Base-by-base conservation (phyloP, 75 land plant species). In the Pinus tabuliformis region DNA sequence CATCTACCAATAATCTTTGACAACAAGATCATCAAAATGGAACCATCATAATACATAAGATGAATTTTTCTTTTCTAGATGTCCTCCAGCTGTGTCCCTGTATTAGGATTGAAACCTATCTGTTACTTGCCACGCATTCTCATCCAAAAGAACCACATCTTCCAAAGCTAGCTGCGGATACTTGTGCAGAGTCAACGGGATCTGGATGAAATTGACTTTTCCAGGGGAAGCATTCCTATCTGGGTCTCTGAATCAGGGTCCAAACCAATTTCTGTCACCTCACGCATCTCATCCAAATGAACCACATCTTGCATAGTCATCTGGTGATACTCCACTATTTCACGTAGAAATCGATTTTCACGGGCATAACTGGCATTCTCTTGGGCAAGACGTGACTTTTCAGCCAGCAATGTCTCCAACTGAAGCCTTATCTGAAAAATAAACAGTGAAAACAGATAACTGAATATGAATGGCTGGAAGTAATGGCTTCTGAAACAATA, bases 361-460 rank as follows among this genome's bases (percentile, higher is more conserved):
- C 97, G 80, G 0, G 94, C 90, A 72, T 89, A 92, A 22, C 81
- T 65, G 5, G 92, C 91, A 49, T 94, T 91, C 76, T 94, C 97
- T 81, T 94, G 87, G 0, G 93, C 95, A 62, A 94, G 79, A 1
- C 95, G 81, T 22, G 89, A 88, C 80, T 94, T 94, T 82, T 94
- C 97, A 3, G 97, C 94, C 80, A 94, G 84, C 33, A 94, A 84
- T 16, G 97, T 94, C 86, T 94, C 97, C 57, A 94, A 81, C 76
- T 94, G 97, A 59, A 86, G 78, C 72, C 97, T 88, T 68, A 94
- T 91, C 97, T 94, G 81, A 3, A 68, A 39, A 17, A 39, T 18
- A 42, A 68, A 42, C 54, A 68, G 54, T 11, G 54, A 68, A 21
- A 20, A 42, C 3, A 3, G 24, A 30, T 12, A 68, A 65, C 12